Conservation (phyloP, 116 monocot genomes). For the Dioscorea cayenensis region DNA sequence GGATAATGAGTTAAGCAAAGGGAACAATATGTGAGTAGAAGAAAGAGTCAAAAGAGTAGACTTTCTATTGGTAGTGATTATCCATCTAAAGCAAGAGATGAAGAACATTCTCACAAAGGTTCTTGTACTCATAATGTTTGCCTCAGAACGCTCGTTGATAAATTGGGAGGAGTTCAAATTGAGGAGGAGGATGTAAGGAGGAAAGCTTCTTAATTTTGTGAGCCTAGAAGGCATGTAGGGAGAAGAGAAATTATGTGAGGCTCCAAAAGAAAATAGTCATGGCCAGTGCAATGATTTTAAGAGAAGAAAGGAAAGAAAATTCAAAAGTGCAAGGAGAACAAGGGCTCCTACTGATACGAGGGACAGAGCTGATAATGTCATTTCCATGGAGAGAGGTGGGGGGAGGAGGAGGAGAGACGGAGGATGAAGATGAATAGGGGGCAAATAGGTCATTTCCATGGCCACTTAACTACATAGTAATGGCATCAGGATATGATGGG, state of each 20-base stretch:
- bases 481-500: too few species aligned
- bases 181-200: constrained; percentile 19
- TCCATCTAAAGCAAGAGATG: not conserved
- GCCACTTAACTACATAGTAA: too few species aligned
- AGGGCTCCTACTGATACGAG: constrained; percentile 17
- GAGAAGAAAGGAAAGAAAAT: constrained; percentile 37
- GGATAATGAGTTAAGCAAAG: constrained; percentile 9
- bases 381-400: too few species aligned
- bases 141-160: constrained; percentile 29
- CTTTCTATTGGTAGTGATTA: constrained; percentile 3
- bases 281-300: constrained; percentile 20
- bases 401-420: too few species aligned
- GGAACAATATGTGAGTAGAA: constrained; percentile 24
- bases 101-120: constrained; percentile 9
- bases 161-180: constrained; percentile 23
- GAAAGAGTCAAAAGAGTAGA: constrained; percentile 8
- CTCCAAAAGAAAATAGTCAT: constrained; percentile 17
- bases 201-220: constrained; percentile 12
- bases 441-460: too few species aligned
- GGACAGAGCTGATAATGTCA: constrained; percentile 21
- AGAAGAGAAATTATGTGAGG: constrained; percentile 16
- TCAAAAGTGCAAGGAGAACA: constrained; percentile 28
- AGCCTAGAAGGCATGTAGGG: not conserved
- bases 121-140: not conserved
- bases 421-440: too few species aligned